Conservation (phyloP, 2,329 filamentous ascomycete species). For the Immersiporthe knoxdaviesiana region DNA sequence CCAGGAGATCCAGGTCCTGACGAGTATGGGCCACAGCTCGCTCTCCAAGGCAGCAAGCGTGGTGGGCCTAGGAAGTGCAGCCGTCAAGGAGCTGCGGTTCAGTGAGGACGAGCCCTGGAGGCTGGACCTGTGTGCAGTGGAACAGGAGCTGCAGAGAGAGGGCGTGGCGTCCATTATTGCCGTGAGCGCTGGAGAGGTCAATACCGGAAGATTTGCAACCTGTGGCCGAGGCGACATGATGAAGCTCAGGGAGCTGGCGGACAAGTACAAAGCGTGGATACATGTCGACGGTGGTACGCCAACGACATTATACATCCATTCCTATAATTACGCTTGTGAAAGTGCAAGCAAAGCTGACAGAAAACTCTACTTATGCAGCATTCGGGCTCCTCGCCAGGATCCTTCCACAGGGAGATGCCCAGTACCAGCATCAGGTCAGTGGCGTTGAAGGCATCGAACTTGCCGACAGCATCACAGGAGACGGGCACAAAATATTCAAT, state of each 20-base stretch:
- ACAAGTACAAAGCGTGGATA: conserved; percentile 78
- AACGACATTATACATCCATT: neutral
- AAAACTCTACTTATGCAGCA: conserved; percentile 49
- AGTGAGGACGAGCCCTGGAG: conserved; percentile 63
- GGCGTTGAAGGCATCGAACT: conserved; percentile 69
- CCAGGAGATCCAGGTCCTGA: conserved; percentile 73
- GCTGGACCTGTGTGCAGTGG: conserved; percentile 69
- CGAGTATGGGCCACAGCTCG: conserved; percentile 82
- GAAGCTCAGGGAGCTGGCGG: conserved; percentile 69
- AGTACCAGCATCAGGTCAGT: neutral
- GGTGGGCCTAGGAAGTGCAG: conserved; percentile 73
- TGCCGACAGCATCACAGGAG: conserved; percentile 84
- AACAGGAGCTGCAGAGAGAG: conserved; percentile 56
- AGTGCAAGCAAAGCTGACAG: neutral
- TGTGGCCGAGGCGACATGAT: conserved; percentile 60
- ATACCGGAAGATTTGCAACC: conserved; percentile 81
- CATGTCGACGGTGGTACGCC: conserved; percentile 77
- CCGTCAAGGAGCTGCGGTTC: conserved; percentile 64
- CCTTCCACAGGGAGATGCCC: conserved; percentile 51
- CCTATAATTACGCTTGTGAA: too few relatives aligned
- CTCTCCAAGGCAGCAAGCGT: conserved; percentile 82
- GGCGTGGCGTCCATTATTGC: conserved; percentile 73
- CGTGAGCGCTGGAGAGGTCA: conserved; percentile 87
- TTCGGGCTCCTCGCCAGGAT: conserved; percentile 82
- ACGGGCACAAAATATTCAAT: conserved; percentile 91